Conservation (phyloP, 257 asterid species). For the Przewalskia tangutica region DNA sequence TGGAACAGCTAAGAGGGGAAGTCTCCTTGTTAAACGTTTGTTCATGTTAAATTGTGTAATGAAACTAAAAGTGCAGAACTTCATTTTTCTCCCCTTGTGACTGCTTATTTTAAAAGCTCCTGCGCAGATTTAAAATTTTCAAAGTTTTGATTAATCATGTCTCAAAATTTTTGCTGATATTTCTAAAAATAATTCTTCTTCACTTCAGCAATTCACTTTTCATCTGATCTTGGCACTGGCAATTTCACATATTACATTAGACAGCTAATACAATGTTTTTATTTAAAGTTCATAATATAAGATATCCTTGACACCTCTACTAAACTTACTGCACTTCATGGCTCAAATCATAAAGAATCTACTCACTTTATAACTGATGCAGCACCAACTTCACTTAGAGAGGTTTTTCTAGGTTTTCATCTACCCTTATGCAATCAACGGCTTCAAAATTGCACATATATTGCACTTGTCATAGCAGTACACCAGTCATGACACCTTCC, state of each 20-base stretch:
- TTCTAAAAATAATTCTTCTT: background rate
- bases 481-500: background rate
- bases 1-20: background rate
- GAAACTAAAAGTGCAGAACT: background rate
- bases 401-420: background rate
- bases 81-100: no score
- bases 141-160: no score
- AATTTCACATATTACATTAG: background rate
- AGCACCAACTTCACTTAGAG: background rate
- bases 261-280: background rate
- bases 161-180: no score
- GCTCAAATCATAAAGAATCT: background rate
- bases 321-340: background rate
- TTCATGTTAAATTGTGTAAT: background rate
- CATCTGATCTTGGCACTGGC: background rate
- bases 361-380: background rate
- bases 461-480: no score
- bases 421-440: background rate
- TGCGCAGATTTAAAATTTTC: no score
- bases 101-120: no score
- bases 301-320: background rate
- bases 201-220: background rate
- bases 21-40: background rate
- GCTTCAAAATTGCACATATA: background rate
- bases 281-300: background rate